A percentile compares a stretch with the other conserved stretches of the same genome.
Conservation (phyloP, 2,329 filamentous ascomycete genomes). For the Cladobotryum protrusum region DNA sequence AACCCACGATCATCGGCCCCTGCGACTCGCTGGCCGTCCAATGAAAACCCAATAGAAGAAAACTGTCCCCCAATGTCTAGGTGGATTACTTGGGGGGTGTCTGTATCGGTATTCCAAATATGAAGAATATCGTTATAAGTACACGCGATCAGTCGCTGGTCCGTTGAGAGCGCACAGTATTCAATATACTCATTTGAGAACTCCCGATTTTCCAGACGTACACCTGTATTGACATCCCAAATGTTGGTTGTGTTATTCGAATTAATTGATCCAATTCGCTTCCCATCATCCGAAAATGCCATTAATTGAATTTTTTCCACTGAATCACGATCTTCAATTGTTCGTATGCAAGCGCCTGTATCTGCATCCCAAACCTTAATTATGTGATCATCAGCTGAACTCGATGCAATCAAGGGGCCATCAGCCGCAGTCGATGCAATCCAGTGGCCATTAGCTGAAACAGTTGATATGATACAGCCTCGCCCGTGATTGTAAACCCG, state of each 20-base stretch:
- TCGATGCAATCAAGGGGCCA: too few relatives aligned
- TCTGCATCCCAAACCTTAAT: neutral
- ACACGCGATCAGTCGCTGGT: neutral
- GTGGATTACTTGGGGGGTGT: neutral
- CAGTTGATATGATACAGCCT: too few relatives aligned
- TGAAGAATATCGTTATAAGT: neutral
- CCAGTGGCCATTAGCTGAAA: too few relatives aligned
- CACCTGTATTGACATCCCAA: neutral
- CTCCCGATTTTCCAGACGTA: neutral
- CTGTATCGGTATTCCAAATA: neutral
- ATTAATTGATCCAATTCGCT: neutral
- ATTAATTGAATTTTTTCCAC: neutral
- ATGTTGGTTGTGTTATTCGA: neutral
- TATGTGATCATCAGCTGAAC: too few relatives aligned
- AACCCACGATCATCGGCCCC: neutral
- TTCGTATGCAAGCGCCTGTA: too few relatives aligned
- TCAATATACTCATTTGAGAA: neutral
- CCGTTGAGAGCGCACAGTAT: neutral
- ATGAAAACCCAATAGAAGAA: neutral
- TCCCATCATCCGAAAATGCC: neutral
- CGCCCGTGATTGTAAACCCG: too few relatives aligned
- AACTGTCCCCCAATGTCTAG: neutral
- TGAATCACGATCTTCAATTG: neutral
- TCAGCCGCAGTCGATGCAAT: too few relatives aligned
- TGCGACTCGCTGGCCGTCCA: neutral